These are phyloP conservation scores for Rhizopogon vinicolor DNA, from an alignment of 768 basidiomycete genomes.

Conservation along the genomic window DNA sequence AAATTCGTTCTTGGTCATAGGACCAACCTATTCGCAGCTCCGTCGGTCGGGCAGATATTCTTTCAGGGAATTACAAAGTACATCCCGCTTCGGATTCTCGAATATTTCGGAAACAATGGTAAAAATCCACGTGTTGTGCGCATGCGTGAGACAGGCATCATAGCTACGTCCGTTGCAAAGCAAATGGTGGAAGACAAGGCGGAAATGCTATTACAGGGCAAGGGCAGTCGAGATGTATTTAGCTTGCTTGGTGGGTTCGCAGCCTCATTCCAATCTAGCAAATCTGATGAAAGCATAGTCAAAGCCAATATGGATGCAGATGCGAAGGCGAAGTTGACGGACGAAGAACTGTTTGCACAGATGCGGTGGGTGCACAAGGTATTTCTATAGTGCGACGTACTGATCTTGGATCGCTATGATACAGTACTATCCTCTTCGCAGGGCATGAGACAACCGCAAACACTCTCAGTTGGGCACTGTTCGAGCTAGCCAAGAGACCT, in stretches of 20 bases:
- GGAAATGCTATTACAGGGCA: constrained; percentile 7
- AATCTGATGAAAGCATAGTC: constrained; percentile 6
- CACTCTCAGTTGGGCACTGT: constrained; percentile 54
- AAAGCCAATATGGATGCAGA: constrained; percentile 22
- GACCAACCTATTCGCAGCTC: constrained; percentile 2
- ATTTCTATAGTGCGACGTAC: not conserved
- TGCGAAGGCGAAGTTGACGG: constrained; percentile 17
- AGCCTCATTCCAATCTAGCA: not conserved
- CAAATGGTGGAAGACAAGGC: constrained; percentile 12
- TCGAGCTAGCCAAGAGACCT: constrained; percentile 56
- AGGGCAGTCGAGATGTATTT: constrained; percentile 12
- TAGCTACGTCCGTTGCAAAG: constrained; percentile 8
- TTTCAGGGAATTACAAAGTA: constrained; percentile 25
- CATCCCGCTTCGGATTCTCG: constrained; percentile 27
- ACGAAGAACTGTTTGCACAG: constrained; percentile 7
- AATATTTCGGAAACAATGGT: constrained; percentile 28
- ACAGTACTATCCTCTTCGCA: constrained; percentile 40
- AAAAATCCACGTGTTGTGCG: constrained; percentile 15
- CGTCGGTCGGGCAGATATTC: constrained; percentile 19
- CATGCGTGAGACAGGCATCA: constrained; percentile 7
- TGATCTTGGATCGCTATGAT: not conserved
- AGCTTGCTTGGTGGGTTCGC: constrained; percentile 33
- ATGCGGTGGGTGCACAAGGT: constrained; percentile 12
- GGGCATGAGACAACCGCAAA: constrained; percentile 62
- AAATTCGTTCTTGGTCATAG: not conserved